Conservation (phyloP, 2,329 filamentous ascomycete species). For the Aspergillus amoenus region DNA sequence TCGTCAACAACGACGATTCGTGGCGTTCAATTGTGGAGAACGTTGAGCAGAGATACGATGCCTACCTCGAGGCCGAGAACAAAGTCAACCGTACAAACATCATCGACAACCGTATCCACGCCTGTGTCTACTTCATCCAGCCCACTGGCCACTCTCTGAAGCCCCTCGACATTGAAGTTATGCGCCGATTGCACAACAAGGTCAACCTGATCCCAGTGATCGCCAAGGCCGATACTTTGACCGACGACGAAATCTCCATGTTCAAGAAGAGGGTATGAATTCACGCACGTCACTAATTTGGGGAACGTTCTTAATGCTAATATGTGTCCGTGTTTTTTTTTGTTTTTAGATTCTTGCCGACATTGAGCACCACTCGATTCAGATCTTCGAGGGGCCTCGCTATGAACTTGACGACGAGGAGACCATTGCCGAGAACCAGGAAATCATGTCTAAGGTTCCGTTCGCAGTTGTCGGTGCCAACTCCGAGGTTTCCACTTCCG, state of each 20-base stretch:
- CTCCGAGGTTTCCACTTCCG: slow-evolving; percentile 83
- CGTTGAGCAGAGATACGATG: slow-evolving; percentile 98
- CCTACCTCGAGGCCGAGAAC: slow-evolving; percentile 98
- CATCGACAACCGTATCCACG: slow-evolving; percentile 97
- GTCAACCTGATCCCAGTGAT: slow-evolving; percentile 99
- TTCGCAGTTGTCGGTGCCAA: slow-evolving; percentile 98
- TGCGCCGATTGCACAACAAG: slow-evolving; percentile 99
- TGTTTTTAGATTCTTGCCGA: slow-evolving; percentile 85
- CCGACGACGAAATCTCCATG: slow-evolving; percentile 87
- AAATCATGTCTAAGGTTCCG: slow-evolving; percentile 99
- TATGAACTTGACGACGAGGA: slow-evolving; percentile 99
- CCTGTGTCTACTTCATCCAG: slow-evolving; percentile 99
- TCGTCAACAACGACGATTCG: slow-evolving; percentile 99
- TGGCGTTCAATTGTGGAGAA: slow-evolving; percentile 99
- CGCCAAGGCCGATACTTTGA: slow-evolving; percentile 96
- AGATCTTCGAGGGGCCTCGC: slow-evolving; percentile 97
- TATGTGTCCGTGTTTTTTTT: neutral
- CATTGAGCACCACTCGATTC: slow-evolving; percentile 94
- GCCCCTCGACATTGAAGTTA: slow-evolving; percentile 97
- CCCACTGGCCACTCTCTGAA: slow-evolving; percentile 97
- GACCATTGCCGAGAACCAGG: slow-evolving; percentile 99
- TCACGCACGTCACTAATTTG: neutral
- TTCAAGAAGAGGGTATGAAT: slow-evolving; percentile 91
- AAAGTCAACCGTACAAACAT: slow-evolving; percentile 99
- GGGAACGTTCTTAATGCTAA: slow-evolving; percentile 24